Evolutionary conservation across 306 rosid species (phyloP).

Genomic region (Casuarina glauca): DNA sequence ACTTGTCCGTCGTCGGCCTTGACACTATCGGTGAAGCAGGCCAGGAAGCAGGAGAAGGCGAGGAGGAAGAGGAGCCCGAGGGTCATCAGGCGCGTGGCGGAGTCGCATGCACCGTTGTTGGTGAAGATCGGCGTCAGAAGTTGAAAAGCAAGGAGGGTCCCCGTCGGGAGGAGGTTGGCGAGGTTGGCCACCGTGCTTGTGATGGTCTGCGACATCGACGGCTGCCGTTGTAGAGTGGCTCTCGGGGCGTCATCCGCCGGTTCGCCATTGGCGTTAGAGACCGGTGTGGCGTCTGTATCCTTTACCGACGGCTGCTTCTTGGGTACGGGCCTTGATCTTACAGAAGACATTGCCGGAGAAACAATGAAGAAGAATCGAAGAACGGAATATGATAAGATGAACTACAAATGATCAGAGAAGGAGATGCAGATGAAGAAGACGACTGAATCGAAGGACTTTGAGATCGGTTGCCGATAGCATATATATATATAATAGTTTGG

Average conservation of each 20-base stretch:
- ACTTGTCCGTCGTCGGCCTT: conserved; percentile 45
- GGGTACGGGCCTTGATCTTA: conserved; percentile 28
- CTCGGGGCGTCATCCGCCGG: neutral
- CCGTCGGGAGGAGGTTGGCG: conserved; percentile 75
- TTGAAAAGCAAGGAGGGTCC: conserved; percentile 69
- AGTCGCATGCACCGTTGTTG: conserved; percentile 56
- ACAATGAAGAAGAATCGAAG: too few relatives aligned
- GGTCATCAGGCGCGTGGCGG: conserved; percentile 51
- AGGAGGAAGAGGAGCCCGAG: conserved; percentile 38
- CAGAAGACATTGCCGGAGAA: conserved; percentile 20
- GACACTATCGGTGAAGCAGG: conserved; percentile 61
- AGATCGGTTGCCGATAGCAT: neutral
- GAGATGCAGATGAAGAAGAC: neutral
- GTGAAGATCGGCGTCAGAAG: conserved; percentile 69
- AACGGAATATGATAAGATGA: too few relatives aligned
- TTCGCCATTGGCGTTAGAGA: neutral
- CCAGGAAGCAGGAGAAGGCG: conserved; percentile 50
- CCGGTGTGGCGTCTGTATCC: neutral
- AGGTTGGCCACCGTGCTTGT: conserved; percentile 62
- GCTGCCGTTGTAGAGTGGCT: neutral
- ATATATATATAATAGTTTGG: too few relatives aligned
- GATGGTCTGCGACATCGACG: conserved; percentile 35
- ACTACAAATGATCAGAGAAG: too few relatives aligned
- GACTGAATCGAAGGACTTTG: neutral
- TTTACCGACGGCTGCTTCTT: conserved; percentile 16